Evolutionary conservation across 2,329 filamentous ascomycete genomes (phyloP).

Genomic region (Arthrobotrys iridis): DNA sequence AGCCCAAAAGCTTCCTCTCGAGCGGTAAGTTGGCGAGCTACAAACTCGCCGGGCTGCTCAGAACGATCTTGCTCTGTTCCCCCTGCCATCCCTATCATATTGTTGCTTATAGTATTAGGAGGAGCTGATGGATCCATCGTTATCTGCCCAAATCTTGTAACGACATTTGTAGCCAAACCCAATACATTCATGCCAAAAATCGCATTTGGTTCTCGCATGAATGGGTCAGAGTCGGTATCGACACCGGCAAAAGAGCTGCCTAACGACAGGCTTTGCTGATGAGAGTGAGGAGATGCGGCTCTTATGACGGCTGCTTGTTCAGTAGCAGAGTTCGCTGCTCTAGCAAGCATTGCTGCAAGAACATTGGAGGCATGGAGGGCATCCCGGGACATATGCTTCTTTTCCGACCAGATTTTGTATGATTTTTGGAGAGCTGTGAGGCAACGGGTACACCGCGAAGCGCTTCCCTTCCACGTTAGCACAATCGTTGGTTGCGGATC

Average conservation of each 20-base stretch:
- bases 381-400: constrained; percentile 62
- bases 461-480: neutral
- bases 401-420: constrained; percentile 64
- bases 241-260: neutral
- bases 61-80: constrained; percentile 7
- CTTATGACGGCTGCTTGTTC: neutral
- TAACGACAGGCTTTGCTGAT: neutral
- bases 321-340: neutral
- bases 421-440: constrained; percentile 62
- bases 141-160: neutral
- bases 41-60: constrained; percentile 30
- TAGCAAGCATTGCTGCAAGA: constrained; percentile 63
- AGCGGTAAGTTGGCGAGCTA: constrained; percentile 10
- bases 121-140: neutral
- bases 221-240: neutral
- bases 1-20: constrained; percentile 25
- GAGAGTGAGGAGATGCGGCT: neutral
- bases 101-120: neutral
- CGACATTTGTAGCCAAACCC: neutral
- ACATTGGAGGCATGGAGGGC: constrained; percentile 64
- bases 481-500: neutral
- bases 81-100: neutral
- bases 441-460: neutral
- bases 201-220: neutral
- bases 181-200: neutral